Evolutionary conservation across 768 basidiomycete genomes (phyloP).

Genomic region (Auricularia cornea): DNA sequence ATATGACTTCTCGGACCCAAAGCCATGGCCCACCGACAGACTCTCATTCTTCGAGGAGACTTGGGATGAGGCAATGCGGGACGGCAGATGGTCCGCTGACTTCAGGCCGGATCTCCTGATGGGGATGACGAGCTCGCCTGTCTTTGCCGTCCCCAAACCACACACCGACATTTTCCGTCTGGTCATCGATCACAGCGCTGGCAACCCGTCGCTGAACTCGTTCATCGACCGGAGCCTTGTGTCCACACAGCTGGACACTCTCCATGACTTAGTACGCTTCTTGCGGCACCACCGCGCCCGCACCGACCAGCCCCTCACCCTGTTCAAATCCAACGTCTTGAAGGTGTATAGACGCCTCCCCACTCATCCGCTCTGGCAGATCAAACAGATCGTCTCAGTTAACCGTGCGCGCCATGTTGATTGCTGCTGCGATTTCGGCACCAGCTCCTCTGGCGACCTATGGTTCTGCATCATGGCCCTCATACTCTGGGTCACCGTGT

Average conservation of each 20-base stretch:
- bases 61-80: constrained; percentile 14
- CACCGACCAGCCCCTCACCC: not conserved
- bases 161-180: constrained; percentile 27
- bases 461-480: constrained; percentile 26
- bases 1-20: constrained; percentile 13
- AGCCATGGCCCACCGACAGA: constrained; percentile 5
- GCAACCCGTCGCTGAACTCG: constrained; percentile 27
- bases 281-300: not conserved
- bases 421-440: constrained; percentile 27
- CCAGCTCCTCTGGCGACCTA: constrained; percentile 15
- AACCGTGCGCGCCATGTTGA: constrained; percentile 23
- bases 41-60: constrained; percentile 19
- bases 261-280: constrained; percentile 24
- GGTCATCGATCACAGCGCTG: constrained; percentile 32
- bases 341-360: constrained; percentile 31
- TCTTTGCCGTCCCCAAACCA: constrained; percentile 31
- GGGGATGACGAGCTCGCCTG: constrained; percentile 35
- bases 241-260: constrained; percentile 25
- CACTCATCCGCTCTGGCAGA: constrained; percentile 32
- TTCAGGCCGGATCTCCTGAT: constrained; percentile 31
- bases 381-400: constrained; percentile 29
- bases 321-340: constrained; percentile 31
- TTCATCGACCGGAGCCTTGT: constrained; percentile 23
- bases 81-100: constrained; percentile 15
- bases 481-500: constrained; percentile 29